These are phyloP conservation scores for Aspergillus fumigatus DNA, from an alignment of 2,329 filamentous ascomycete genomes.

Conservation along the genomic window DNA sequence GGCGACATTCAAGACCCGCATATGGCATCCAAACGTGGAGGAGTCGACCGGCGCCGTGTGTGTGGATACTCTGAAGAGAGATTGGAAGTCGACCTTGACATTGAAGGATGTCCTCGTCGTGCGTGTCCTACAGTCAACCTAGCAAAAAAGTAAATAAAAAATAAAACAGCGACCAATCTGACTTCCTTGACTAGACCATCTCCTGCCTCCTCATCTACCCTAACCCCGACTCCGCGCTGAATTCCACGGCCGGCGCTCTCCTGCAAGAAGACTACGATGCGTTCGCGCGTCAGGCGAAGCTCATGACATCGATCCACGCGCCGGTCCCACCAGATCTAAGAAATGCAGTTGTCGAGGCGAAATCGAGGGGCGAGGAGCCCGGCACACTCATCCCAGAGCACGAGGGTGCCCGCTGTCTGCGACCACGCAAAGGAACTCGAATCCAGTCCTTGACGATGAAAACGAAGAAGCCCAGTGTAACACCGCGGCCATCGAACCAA, in stretches of 20 bases:
- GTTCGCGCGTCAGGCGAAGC: constrained; percentile 53
- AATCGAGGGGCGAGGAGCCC: constrained; percentile 50
- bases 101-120: constrained; percentile 54
- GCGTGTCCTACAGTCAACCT: constrained; percentile 15
- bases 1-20: constrained; percentile 56
- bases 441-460: constrained; percentile 29
- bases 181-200: constrained; percentile 44
- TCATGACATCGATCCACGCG: constrained; percentile 62
- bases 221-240: constrained; percentile 61
- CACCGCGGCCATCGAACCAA: constrained; percentile 3
- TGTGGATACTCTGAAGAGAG: constrained; percentile 61
- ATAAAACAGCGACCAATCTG: neutral
- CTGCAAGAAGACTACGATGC: constrained; percentile 56
- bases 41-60: constrained; percentile 59
- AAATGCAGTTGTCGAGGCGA: constrained; percentile 49
- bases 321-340: constrained; percentile 45
- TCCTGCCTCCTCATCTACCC: constrained; percentile 60
- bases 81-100: constrained; percentile 57
- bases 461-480: constrained; percentile 12
- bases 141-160: neutral
- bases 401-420: constrained; percentile 13
- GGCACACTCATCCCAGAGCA: constrained; percentile 22
- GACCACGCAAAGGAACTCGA: constrained; percentile 11
- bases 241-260: constrained; percentile 56
- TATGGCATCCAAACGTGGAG: constrained; percentile 64